Base-by-base conservation (phyloP, 208 protist species). In the Acanthamoeba culbertsoni region DNA sequence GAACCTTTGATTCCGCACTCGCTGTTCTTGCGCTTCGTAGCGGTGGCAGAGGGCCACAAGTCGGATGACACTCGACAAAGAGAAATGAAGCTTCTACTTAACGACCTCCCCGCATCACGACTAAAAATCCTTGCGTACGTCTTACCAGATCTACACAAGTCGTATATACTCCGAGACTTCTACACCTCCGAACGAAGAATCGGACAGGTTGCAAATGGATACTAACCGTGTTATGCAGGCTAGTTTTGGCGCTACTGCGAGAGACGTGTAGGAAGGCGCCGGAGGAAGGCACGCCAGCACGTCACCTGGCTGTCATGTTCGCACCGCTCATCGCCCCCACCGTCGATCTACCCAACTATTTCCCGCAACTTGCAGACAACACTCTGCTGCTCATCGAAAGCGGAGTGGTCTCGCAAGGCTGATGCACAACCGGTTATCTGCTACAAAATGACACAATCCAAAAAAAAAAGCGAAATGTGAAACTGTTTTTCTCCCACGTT, bases 11-110 rank as follows among this genome's bases (percentile, higher is more conserved):
- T 75, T 10, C 31, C 35, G 2, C 65, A 75, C n/a, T 45, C 65
- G 65, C 35, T 75, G 5, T 75, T 75, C 35, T 37, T 75, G 65
- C 65, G 65, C 35, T 75, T 46, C 23, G 65, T 75, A 37, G 65
- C 65, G 23, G 65, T 75, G 65, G 65, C 65, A 16, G 65, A 75
- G 65, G 65, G 65, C 65, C 65, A 45, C 65, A 75, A 75, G 65
- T n/a, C 35, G 37, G 65, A 75, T 4, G 10, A 37, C 65, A 75
- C 65, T 14, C 65, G 65, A 23, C 33, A 31, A n/a, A 31, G 65
- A 23, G 65, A 75, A 23, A 31, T 75, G 18, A 16, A 75, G 65
- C 23, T 37, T 1, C 65, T 75, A 3, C 12, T 46, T 0, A 23
- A 46, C 35, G 65, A 75, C 37, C 65, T 75, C 37, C 65, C 35